Evolutionary conservation across 2,329 filamentous ascomycete genomes (phyloP).

Genomic region (Curvularia hawaiiensis): DNA sequence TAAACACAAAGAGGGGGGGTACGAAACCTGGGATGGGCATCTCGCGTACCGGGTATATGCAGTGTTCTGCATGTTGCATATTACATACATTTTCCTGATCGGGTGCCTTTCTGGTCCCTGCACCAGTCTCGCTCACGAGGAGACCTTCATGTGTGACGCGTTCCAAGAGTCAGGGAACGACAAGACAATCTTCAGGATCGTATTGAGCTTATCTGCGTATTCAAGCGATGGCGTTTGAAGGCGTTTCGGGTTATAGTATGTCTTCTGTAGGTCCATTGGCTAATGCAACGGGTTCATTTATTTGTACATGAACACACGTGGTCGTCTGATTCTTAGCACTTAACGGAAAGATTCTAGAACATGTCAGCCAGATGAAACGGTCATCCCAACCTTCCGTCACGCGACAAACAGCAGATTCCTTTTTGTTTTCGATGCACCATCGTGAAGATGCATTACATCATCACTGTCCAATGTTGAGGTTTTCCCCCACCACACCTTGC

Average conservation of each 20-base stretch:
- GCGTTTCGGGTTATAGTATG: background rate
- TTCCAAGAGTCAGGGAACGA: background rate
- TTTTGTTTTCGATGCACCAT: background rate
- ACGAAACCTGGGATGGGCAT: background rate
- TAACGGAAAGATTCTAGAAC: background rate
- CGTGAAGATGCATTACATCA: background rate
- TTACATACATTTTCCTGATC: background rate
- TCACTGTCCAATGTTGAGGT: background rate
- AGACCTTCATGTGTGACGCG: background rate
- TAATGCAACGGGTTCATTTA: background rate
- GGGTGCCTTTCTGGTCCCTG: background rate
- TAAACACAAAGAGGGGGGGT: background rate
- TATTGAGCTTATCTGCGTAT: background rate
- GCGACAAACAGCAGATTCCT: background rate
- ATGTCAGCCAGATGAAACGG: background rate
- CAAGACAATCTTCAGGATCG: background rate
- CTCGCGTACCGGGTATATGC: slow-evolving; percentile 9
- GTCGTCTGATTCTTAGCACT: background rate
- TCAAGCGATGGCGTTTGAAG: background rate
- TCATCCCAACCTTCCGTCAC: background rate
- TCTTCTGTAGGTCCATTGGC: background rate
- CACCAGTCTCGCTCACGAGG: background rate
- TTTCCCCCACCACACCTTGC: background rate
- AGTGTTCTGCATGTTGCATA: background rate
- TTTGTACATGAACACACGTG: background rate